phyloP scores from a whole-genome alignment of 768 basidiomycete genomes.

The Saitozyma podzolica region DNA sequence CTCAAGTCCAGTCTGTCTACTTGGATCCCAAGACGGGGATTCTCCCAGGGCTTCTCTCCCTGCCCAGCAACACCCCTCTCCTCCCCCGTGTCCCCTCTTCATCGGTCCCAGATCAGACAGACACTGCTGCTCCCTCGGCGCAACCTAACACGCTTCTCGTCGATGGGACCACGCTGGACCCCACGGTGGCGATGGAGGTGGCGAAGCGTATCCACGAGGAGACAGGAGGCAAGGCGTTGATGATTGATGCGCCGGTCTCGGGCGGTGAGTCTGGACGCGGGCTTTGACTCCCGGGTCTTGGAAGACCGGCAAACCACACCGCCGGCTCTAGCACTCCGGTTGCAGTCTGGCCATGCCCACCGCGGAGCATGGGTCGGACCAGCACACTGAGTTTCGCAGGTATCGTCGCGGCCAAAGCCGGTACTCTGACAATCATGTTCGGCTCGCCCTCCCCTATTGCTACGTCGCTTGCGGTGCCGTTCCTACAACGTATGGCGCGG shows the following conservation, averaged over 20 bases:
- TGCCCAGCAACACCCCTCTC: constrained; percentile 43
- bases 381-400: constrained; percentile 55
- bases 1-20: constrained; percentile 80
- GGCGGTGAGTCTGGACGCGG: constrained; percentile 64
- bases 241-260: constrained; percentile 93
- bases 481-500: constrained; percentile 37
- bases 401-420: constrained; percentile 81
- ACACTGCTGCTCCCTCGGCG: background rate
- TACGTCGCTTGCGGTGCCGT: constrained; percentile 27
- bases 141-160: constrained; percentile 65
- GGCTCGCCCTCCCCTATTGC: constrained; percentile 61
- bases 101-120: background rate
- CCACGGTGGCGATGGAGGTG: constrained; percentile 68
- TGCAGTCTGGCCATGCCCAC: no score
- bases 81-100: background rate
- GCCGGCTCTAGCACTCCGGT: no score
- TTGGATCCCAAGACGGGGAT: constrained; percentile 60
- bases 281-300: background rate
- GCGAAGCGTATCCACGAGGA: constrained; percentile 58
- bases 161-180: constrained; percentile 89
- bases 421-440: constrained; percentile 85
- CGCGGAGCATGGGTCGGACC: background rate
- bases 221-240: constrained; percentile 62
- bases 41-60: constrained; percentile 62
- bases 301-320: background rate